Evolutionary conservation across 1,284 basidiomycete species (phyloP), one percentile per base, ranked within the genome.

Genomic region (Cryptococcus sp.): DNA sequence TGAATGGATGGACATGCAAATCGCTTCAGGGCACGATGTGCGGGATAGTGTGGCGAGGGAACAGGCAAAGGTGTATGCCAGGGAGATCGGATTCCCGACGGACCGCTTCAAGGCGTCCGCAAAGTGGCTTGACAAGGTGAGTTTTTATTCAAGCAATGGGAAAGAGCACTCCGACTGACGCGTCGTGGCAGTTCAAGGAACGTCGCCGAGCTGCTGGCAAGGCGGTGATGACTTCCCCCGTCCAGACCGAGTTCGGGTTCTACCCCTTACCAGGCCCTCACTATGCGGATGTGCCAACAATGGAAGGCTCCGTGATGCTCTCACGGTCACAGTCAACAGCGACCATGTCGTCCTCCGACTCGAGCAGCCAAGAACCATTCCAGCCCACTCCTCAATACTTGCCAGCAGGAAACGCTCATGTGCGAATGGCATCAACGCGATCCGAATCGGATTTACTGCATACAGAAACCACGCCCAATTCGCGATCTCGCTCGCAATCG

Each of bases 71-170:
- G 67, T 68, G 19, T 74, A 82, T 49, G 81, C 81, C 10, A 62
- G 67, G 39, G 73, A 77, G 65, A 70, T 80, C 45, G 79, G 79
- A 4, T 73, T 78, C 27, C 59, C 72, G 15, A 62, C 72, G 51
- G 75, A 80, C 50, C 67, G 75, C 50, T 83, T 83, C 77, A 82
- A 82, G 65, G 82, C 81, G n/a, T 81, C 80, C 3, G 75, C 77
- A 11, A 80, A 81, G 17, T 83, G 82, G 82, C 66, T 81, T 47
- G 81, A 82, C 56, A 81, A 81, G 61, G 82, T 82, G 72, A 77
- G 80, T 58, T 53, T 54, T 53, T 56, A 55, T 54, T 13, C 68
- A 61, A 20, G 42, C 47, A 15, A 52, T 3, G 7, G 25, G 11
- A 23, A 39, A 16, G 16, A 35, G 31, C 38, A n/a, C 31, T 35